phyloP scores from a whole-genome alignment of 1,284 basidiomycete species.

The Ceratobasidium sp. region DNA sequence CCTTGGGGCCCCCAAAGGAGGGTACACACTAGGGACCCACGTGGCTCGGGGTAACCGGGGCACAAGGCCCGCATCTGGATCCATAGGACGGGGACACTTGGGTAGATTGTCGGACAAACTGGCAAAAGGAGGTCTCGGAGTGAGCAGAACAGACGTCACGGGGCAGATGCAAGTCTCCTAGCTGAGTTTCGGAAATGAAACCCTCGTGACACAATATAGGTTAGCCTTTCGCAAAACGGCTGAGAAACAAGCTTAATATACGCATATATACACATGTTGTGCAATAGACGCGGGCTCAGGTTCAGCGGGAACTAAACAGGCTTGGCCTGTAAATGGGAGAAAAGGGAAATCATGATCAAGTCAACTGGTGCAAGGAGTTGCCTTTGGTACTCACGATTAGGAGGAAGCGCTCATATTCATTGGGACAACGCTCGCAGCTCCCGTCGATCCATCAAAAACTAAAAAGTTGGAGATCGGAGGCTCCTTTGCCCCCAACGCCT shows the following conservation, averaged over 20 bases:
- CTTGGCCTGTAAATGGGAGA: not conserved
- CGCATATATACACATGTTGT: conserved; percentile 24
- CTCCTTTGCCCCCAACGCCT: conserved; percentile 90
- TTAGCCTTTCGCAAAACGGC: not conserved
- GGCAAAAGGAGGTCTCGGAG: not conserved
- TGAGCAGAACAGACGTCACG: conserved; percentile 26
- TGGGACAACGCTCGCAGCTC: conserved; percentile 71
- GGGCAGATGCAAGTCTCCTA: conserved; percentile 2
- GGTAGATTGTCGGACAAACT: conserved; percentile 39
- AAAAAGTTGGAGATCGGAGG: conserved; percentile 94
- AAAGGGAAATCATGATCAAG: not conserved
- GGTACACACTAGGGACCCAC: not conserved
- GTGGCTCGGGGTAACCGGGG: conserved; percentile 24
- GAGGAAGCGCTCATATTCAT: conserved; percentile 34
- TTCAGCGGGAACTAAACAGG: not conserved
- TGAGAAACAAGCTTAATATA: not conserved
- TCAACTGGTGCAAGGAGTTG: not conserved
- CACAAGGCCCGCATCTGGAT: not conserved
- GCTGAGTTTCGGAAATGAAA: not conserved
- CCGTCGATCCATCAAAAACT: conserved; percentile 86
- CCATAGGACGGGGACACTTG: conserved; percentile 20
- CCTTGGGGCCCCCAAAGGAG: not conserved
- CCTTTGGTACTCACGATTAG: conserved; percentile 27
- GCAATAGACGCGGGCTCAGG: not conserved
- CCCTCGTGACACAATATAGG: conserved; percentile 11